These are phyloP conservation scores for Marasmius fiardii DNA, from an alignment of 1,284 basidiomycete genomes.

Conservation along the genomic window DNA sequence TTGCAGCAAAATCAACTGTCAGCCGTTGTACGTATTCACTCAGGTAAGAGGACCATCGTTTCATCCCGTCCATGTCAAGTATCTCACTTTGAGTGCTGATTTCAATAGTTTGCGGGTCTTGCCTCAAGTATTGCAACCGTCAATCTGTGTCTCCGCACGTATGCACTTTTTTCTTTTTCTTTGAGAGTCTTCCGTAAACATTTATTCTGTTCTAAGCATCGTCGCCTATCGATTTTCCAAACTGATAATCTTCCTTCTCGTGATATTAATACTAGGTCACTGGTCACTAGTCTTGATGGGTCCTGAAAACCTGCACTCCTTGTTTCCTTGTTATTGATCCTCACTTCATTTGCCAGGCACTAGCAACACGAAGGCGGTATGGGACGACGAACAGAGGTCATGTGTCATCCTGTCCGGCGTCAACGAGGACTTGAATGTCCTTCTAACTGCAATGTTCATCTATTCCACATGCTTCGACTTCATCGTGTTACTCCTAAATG, in stretches of 20 bases:
- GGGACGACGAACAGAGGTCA: constrained; percentile 37
- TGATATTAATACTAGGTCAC: constrained; percentile 61
- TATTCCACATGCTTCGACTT: constrained; percentile 74
- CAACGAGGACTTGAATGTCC: constrained; percentile 50
- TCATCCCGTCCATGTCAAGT: constrained; percentile 8
- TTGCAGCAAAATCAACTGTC: constrained; percentile 54
- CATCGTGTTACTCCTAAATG: constrained; percentile 55
- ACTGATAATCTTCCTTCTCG: constrained; percentile 46
- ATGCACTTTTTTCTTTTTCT: constrained; percentile 20
- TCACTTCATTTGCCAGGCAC: constrained; percentile 37
- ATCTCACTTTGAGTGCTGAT: not conserved
- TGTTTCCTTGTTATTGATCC: not conserved
- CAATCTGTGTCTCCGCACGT: constrained; percentile 75
- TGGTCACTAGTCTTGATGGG: constrained; percentile 75
- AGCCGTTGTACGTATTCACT: constrained; percentile 68
- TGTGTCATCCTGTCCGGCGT: constrained; percentile 58
- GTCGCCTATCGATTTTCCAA: constrained; percentile 18
- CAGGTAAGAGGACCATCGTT: constrained; percentile 38
- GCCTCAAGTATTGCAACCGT: constrained; percentile 68
- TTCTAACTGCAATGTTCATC: constrained; percentile 61
- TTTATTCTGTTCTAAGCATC: constrained; percentile 12
- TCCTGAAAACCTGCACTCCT: constrained; percentile 20
- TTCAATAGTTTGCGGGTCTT: constrained; percentile 40
- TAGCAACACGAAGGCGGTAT: constrained; percentile 50
- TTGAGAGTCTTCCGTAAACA: not conserved